Evolutionary conservation across 768 basidiomycete genomes (phyloP).

Genomic region (Mrakia gelida): DNA sequence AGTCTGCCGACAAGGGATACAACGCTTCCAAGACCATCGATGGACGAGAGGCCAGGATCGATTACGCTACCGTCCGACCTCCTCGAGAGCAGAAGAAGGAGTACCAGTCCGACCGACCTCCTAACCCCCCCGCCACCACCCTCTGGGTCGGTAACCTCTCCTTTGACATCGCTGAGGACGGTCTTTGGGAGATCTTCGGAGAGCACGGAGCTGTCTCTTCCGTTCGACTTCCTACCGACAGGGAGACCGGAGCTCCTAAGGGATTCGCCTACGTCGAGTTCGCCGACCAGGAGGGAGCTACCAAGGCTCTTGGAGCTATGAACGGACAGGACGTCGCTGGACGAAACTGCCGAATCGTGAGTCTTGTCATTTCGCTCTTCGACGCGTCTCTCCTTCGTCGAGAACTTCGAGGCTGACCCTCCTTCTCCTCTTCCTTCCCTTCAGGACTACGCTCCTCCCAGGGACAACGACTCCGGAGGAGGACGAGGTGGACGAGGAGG

Average conservation of each 20-base stretch:
- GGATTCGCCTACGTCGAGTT: slow-evolving; percentile 98
- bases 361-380: not conserved
- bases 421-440: not conserved
- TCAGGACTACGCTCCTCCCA: slow-evolving; percentile 50
- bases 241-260: slow-evolving; percentile 83
- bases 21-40: slow-evolving; percentile 79
- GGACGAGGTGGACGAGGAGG: slow-evolving; percentile 52
- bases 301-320: slow-evolving; percentile 66
- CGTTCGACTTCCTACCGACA: slow-evolving; percentile 86
- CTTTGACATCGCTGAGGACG: slow-evolving; percentile 73
- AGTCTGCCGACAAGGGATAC: slow-evolving; percentile 68
- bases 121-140: slow-evolving; percentile 58
- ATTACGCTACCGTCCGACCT: slow-evolving; percentile 61
- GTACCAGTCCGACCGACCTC: slow-evolving; percentile 47
- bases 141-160: slow-evolving; percentile 90
- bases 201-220: slow-evolving; percentile 79
- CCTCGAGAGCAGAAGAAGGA: slow-evolving; percentile 37
- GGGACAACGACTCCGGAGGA: slow-evolving; percentile 46
- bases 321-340: slow-evolving; percentile 75
- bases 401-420: not conserved
- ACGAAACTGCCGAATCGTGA: slow-evolving; percentile 60
- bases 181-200: slow-evolving; percentile 82
- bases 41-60: slow-evolving; percentile 79
- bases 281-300: slow-evolving; percentile 69
- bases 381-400: not conserved